Base-by-base conservation (phyloP, 495 filamentous ascomycete genomes). In the Podospora sp. region DNA sequence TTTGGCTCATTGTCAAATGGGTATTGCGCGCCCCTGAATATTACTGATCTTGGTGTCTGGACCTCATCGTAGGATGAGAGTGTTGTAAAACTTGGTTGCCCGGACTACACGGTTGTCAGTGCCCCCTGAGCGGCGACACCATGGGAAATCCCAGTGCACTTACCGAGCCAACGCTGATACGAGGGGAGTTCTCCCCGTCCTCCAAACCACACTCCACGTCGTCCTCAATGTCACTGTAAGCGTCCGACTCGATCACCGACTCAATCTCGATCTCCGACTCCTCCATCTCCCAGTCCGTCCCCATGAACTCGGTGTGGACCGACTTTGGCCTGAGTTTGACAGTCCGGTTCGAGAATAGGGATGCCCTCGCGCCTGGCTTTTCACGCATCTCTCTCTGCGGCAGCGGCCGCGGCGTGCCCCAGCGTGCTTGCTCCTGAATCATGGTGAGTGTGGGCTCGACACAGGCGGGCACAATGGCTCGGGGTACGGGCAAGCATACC, bases 61-160 rank as follows among this genome's bases (percentile, higher is more conserved):
- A 88, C 79, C 71, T 92, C 91, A 68, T 93, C 91, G 74, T 87
- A 89, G 6, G 90, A 90, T 16, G 91, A 93, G 14, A 91, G 78
- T 9, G 91, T 92, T 7, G 90, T 91, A 68, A 89, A 83, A 76
- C 90, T 92, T 66, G 82, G 82, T 72, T 89, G 84, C 24, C 87
- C 84, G 60, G 82, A 81, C 85, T 88, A 68, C 8, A 7, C 58
- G 59, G 70, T 53, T 72, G 70, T 79, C 58, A 79, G 74, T 63
- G 58, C 69, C 56, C 36, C 46, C n/a, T n/a, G 29, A 16, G 14
- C 26, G n/a, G 24, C 35, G 26, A 26, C 29, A 59, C 33, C 26
- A 27, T 27, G 1, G 57, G 49, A 60, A 40, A 25, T 21, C 2
- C 16, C 2, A 18, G 40, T 6, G 12, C 2, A 80, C 89, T 71